These are phyloP conservation scores for Debaryomycetaceae sp. DNA, from an alignment of 1,139 yeast genomes.

Conservation along the genomic window DNA sequence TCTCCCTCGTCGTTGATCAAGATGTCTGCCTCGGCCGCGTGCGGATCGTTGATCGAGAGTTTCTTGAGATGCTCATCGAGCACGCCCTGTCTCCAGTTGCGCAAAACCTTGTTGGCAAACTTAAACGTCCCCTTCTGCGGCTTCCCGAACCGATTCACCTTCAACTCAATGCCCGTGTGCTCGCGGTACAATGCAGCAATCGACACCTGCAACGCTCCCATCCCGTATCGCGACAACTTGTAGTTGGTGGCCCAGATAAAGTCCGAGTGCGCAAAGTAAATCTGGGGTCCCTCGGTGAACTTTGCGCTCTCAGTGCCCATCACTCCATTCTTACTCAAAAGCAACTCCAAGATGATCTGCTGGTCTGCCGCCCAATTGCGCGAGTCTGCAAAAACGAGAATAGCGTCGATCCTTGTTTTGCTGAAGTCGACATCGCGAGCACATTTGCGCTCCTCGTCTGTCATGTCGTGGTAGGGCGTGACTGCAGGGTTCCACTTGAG, in stretches of 20 bases:
- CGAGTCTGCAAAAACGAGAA: constrained; percentile 76
- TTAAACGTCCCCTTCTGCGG: constrained; percentile 83
- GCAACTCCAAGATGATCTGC: constrained; percentile 75
- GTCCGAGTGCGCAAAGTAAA: constrained; percentile 85
- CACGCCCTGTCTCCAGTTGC: constrained; percentile 74
- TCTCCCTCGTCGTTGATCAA: constrained; percentile 47
- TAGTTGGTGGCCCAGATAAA: constrained; percentile 88
- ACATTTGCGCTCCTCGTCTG: constrained; percentile 61
- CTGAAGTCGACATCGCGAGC: constrained; percentile 64
- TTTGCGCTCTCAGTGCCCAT: constrained; percentile 77
- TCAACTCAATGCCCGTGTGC: constrained; percentile 74
- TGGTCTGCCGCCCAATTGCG: constrained; percentile 91
- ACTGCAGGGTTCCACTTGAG: constrained; percentile 86
- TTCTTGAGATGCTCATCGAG: constrained; percentile 69
- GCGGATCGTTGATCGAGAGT: constrained; percentile 42
- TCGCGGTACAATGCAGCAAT: constrained; percentile 78
- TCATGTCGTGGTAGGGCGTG: constrained; percentile 71
- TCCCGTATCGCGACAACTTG: constrained; percentile 74
- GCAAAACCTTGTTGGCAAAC: constrained; percentile 72
- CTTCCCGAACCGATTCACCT: constrained; percentile 77
- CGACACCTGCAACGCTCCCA: constrained; percentile 87
- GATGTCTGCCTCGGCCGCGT: constrained; percentile 46
- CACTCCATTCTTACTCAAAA: constrained; percentile 69
- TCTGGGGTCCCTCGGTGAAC: constrained; percentile 72
- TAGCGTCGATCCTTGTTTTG: constrained; percentile 62